Percentiles rank a stretch among this genome's conserved stretches.
Evolutionary conservation across 495 filamentous ascomycete genomes (phyloP).

Genomic region (Penicillium soppii): DNA sequence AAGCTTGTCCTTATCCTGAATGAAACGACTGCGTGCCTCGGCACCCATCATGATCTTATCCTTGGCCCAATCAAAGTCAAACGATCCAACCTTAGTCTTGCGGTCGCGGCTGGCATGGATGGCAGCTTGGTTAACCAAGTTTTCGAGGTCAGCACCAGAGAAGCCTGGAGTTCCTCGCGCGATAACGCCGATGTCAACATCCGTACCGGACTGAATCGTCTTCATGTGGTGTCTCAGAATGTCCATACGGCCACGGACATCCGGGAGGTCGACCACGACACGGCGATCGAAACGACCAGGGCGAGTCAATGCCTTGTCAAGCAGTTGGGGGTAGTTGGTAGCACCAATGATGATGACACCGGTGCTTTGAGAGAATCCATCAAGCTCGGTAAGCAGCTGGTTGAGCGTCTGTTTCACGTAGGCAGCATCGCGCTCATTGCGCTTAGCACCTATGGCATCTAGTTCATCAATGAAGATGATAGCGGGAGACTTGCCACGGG

Average conservation of each 20-base stretch:
- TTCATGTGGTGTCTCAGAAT: slow-evolving; percentile 92
- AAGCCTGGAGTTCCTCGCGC: slow-evolving; percentile 87
- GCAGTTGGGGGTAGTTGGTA: slow-evolving; percentile 90
- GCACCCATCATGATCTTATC: slow-evolving; percentile 98
- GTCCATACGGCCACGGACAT: slow-evolving; percentile 89
- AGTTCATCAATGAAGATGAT: slow-evolving; percentile 99
- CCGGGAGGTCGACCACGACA: slow-evolving; percentile 82
- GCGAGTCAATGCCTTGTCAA: slow-evolving; percentile 92
- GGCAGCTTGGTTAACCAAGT: slow-evolving; percentile 94
- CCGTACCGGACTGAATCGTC: slow-evolving; percentile 71
- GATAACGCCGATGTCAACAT: slow-evolving; percentile 79
- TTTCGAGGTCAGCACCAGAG: slow-evolving; percentile 93
- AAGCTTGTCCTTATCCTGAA: slow-evolving; percentile 79
- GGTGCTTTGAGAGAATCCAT: slow-evolving; percentile 91
- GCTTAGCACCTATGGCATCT: slow-evolving; percentile 92
- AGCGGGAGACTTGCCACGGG: slow-evolving; percentile 84
- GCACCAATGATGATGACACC: slow-evolving; percentile 94
- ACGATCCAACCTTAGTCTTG: slow-evolving; percentile 65
- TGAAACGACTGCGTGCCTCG: slow-evolving; percentile 82
- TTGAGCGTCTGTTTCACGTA: slow-evolving; percentile 97
- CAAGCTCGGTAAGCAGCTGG: slow-evolving; percentile 95
- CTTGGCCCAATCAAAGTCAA: slow-evolving; percentile 95
- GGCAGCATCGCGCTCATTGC: slow-evolving; percentile 90
- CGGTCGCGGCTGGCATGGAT: slow-evolving; percentile 84
- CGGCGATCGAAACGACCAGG: slow-evolving; percentile 95